These are phyloP conservation scores for Tolypocladium tropicale DNA, from an alignment of 2,329 filamentous ascomycete species.

Conservation along the genomic window DNA sequence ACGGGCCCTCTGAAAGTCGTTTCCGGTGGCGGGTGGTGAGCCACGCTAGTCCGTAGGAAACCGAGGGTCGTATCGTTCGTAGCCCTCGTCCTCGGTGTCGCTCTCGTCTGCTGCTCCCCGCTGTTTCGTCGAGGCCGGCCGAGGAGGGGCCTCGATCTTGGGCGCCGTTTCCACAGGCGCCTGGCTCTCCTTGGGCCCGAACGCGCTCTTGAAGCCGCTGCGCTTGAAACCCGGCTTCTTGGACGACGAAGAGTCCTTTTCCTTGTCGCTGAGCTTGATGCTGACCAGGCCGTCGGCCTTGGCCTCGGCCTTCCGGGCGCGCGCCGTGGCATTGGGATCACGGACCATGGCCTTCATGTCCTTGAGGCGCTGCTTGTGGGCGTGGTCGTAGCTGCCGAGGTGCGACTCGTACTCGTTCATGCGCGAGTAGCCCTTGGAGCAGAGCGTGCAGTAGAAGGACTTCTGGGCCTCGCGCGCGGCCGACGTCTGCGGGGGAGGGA, in stretches of 20 bases:
- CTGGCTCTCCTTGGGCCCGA: conserved; percentile 41
- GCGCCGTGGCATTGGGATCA: conserved; percentile 54
- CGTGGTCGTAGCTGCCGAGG: conserved; percentile 88
- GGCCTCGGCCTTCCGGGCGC: conserved; percentile 59
- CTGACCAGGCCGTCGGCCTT: conserved; percentile 60
- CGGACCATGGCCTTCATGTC: conserved; percentile 80
- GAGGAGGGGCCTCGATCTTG: conserved; percentile 4
- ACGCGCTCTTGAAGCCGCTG: conserved; percentile 71
- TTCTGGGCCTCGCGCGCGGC: conserved; percentile 67
- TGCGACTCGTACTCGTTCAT: conserved; percentile 97
- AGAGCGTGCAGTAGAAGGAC: conserved; percentile 78
- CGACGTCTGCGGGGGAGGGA: conserved; percentile 47
- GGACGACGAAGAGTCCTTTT: conserved; percentile 9
- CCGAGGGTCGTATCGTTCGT: conserved; percentile 56
- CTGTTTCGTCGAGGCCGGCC: conserved; percentile 17
- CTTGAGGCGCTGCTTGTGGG: conserved; percentile 81
- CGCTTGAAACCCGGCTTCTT: conserved; percentile 72
- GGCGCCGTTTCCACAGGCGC: background rate
- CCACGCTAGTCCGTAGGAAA: conserved; percentile 43
- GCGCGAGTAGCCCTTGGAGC: conserved; percentile 86
- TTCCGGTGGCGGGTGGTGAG: background rate
- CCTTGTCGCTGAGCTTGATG: conserved; percentile 46
- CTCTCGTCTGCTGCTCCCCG: conserved; percentile 33
- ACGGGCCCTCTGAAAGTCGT: no score
- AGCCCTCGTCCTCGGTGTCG: conserved; percentile 61